Evolutionary conservation across 441 rosid species (phyloP), one percentile per base, ranked within the genome.

Genomic region (Flueggea neowawraea): DNA sequence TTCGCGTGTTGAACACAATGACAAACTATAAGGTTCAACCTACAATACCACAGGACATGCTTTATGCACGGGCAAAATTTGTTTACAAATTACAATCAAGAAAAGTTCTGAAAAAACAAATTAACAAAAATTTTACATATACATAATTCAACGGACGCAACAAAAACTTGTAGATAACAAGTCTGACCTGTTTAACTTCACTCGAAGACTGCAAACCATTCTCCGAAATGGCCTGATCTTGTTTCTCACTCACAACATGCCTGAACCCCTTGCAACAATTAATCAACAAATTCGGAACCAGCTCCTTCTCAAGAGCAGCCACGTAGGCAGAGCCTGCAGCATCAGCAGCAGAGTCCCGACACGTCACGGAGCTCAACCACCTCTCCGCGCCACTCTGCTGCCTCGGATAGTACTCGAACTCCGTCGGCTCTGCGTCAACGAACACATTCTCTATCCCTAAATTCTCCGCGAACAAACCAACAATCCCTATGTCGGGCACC

Each of bases 401-500:
- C 63, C 64, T 87, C 14, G 99, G 99, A 58, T 94, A 94, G 65
- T 89, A 90, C 72, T 94, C 99, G 65, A 85, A 94, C 64, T 85
- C 96, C 10, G 99, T 78, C 31, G 85, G 77, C 72, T 94, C 97
- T 15, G 96, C 99, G 60, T 94, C 99, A 7, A 91, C 97, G 69
- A 83, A 77, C 17, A 94, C 99, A 80, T 79, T 80, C 79, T 87
- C 91, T 0, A 94, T 91, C 47, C 82, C 99, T 71, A 94, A 80
- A 66, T 94, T 91, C 86, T 94, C 97, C 32, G 97, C 97, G 48
- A 87, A 87, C 61, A 94, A 73, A 39, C 96, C 99, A 17, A 86
- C 96, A 12, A 94, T 75, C 13, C 97, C 99, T 3, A 94, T 91
- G 66, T 94, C 97, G 12, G 99, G 99, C n/a, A 94, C 99, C 28